Conservation (phyloP, 371 early-diverging fungal genomes). For the Blakeslea trispora region DNA sequence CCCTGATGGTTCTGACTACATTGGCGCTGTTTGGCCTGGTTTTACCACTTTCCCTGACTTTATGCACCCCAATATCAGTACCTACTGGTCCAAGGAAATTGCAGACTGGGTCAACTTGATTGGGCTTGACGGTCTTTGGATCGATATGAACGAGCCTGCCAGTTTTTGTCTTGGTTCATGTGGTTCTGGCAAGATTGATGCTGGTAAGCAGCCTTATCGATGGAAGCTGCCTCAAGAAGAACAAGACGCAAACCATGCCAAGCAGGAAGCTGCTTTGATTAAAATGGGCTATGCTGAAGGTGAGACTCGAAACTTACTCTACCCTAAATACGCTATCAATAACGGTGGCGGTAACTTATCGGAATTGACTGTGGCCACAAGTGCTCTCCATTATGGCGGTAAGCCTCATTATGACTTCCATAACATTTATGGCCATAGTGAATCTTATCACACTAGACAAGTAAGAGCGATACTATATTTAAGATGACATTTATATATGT, state of each 20-base stretch:
- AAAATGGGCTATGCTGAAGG: conserved; percentile 27
- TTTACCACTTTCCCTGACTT: conserved; percentile 69
- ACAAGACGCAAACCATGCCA: conserved; percentile 21
- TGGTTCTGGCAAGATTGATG: conserved; percentile 27
- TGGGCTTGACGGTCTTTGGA: conserved; percentile 65
- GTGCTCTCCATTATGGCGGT: conserved; percentile 57
- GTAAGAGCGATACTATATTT: too few species aligned
- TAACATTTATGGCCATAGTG: conserved; percentile 68
- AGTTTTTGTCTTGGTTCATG: conserved; percentile 46
- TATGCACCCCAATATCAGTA: conserved; percentile 51
- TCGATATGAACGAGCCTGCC: conserved; percentile 72
- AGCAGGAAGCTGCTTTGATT: conserved; percentile 22
- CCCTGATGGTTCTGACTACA: conserved; percentile 40
- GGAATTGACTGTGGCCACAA: conserved; percentile 58
- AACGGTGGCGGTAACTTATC: conserved; percentile 44
- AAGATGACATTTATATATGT: not conserved
- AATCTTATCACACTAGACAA: conserved; percentile 53
- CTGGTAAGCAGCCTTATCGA: conserved; percentile 22
- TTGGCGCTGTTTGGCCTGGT: conserved; percentile 74
- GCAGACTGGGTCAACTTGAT: conserved; percentile 24
- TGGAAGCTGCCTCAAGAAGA: conserved; percentile 32
- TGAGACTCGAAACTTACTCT: conserved; percentile 33
- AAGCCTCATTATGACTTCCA: conserved; percentile 64
- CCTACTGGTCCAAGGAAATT: conserved; percentile 53
- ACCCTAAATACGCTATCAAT: conserved; percentile 41